Conservation (phyloP, 75 land plant species). For the Picea glauca region DNA sequence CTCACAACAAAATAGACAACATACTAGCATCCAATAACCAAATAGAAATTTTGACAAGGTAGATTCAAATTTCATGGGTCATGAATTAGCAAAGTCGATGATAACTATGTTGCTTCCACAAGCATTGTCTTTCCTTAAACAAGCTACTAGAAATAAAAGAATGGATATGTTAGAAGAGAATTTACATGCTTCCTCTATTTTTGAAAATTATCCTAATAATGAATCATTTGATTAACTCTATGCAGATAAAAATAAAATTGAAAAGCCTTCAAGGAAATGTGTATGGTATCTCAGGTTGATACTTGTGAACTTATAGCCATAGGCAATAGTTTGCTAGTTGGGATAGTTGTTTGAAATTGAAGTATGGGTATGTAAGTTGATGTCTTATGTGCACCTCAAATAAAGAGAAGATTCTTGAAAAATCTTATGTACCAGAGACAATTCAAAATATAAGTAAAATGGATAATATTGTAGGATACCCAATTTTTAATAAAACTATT, state of each 20-base stretch:
- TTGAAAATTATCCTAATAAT: neutral
- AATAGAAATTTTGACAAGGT: conserved; percentile 31
- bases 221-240: neutral
- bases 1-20: neutral
- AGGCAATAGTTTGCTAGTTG: neutral
- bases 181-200: neutral
- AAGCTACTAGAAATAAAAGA: conserved; percentile 16
- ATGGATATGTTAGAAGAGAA: neutral
- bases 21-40: conserved; percentile 12
- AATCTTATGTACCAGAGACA: too few relatives aligned
- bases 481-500: too few relatives aligned
- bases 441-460: too few relatives aligned
- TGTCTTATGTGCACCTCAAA: too few relatives aligned
- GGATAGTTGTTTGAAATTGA: too few relatives aligned
- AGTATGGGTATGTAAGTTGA: neutral
- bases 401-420: too few relatives aligned
- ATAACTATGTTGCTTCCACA: conserved; percentile 66
- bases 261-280: neutral
- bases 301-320: neutral
- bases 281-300: neutral
- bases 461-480: too few relatives aligned
- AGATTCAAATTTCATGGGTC: conserved; percentile 52
- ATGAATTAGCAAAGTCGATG: conserved; percentile 63
- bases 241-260: neutral
- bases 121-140: conserved; percentile 56